A percentile compares a stretch with the other conserved stretches of the same genome.
Conservation (phyloP, 164 flowering plant species). For the Stephania cephalantha region DNA sequence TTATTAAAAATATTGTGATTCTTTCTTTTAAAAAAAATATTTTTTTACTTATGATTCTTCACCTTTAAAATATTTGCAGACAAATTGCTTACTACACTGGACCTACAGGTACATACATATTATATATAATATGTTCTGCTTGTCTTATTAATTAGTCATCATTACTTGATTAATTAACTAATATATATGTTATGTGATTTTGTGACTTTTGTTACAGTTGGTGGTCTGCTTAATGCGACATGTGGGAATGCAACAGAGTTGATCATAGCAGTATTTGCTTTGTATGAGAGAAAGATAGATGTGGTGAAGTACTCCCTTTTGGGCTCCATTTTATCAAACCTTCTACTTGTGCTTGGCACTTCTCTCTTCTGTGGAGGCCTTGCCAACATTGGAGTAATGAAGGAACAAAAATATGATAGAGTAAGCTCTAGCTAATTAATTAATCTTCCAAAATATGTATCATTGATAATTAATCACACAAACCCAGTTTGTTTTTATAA, state of each 20-base stretch:
- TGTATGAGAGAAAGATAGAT: conserved; percentile 44
- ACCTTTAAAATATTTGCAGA: conserved; percentile 35
- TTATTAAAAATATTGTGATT: conserved; percentile 2
- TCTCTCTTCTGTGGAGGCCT: conserved; percentile 88
- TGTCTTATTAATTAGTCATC: no score
- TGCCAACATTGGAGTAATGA: conserved; percentile 29
- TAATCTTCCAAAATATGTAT: not conserved
- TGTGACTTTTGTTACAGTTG: conserved; percentile 36
- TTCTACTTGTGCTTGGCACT: conserved; percentile 85
- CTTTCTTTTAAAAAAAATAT: not conserved
- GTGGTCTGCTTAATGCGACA: conserved; percentile 93
- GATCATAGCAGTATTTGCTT: conserved; percentile 78
- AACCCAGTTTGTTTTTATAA: not conserved
- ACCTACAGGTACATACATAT: conserved; percentile 65
- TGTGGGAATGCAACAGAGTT: conserved; percentile 96
- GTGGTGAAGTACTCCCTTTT: conserved; percentile 85
- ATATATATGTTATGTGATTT: not conserved
- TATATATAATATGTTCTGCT: no score
- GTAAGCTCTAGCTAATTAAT: conserved; percentile 42
- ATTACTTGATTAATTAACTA: no score
- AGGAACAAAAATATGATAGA: conserved; percentile 69
- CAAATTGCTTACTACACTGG: conserved; percentile 84
- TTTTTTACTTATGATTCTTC: not conserved
- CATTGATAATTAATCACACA: not conserved
- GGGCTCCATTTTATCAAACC: conserved; percentile 89